Conservation (phyloP, 2,329 filamentous ascomycete genomes). For the Neofusicoccum ribis region DNA sequence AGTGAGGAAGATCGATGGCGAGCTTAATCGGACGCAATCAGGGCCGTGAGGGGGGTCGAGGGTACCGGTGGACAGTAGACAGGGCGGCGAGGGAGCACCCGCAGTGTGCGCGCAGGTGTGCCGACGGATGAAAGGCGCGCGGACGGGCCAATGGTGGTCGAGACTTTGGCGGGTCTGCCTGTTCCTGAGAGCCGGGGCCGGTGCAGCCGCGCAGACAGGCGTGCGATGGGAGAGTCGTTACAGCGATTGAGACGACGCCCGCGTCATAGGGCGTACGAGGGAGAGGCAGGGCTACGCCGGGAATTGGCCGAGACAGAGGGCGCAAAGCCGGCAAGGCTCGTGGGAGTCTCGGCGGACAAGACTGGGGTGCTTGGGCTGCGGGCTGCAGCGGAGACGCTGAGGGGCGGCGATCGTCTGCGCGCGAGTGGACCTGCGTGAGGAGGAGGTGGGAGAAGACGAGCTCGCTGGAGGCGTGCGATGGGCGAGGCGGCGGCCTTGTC, state of each 20-base stretch:
- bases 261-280: slow-evolving; percentile 20
- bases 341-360: not conserved
- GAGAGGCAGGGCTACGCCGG: slow-evolving; percentile 11
- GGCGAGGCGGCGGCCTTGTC: not conserved
- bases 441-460: slow-evolving; percentile 1
- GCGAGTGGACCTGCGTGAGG: slow-evolving; percentile 14
- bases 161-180: slow-evolving; percentile 1
- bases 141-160: not conserved
- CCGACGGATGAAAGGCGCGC: slow-evolving; percentile 3
- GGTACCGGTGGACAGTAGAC: not conserved
- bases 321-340: not conserved
- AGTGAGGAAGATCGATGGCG: not conserved
- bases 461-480: not conserved
- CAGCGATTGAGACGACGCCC: slow-evolving; percentile 11
- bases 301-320: slow-evolving; percentile 6
- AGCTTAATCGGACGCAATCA: slow-evolving; percentile 5
- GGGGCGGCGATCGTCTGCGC: slow-evolving; percentile 12
- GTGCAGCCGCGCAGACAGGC: not conserved
- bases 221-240: not conserved
- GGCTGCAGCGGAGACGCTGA: slow-evolving; percentile 10
- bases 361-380: not conserved
- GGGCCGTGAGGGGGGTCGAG: not conserved
- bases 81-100: slow-evolving; percentile 1
- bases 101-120: not conserved
- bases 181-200: slow-evolving; percentile 8